phyloP scores from a whole-genome alignment of 2,329 filamentous ascomycete genomes.

The Aspergillus candidus region DNA sequence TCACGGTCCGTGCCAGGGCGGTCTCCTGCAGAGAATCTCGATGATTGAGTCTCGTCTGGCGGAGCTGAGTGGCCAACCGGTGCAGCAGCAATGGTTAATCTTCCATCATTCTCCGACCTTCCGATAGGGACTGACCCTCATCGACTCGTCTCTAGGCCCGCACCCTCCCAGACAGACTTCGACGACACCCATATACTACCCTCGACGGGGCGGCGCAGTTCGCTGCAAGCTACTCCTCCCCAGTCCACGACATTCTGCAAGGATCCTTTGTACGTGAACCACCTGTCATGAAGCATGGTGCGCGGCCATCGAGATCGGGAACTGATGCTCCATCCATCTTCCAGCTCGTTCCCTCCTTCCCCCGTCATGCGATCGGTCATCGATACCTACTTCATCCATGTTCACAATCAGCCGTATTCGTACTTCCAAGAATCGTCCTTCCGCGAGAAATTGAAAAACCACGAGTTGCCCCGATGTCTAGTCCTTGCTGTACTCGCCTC shows the following conservation, averaged over 20 bases:
- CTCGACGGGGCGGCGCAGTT: too few relatives aligned
- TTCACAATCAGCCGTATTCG: conserved; percentile 36
- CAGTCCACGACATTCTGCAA: too few relatives aligned
- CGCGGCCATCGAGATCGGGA: too few relatives aligned
- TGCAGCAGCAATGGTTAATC: neutral
- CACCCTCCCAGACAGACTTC: too few relatives aligned
- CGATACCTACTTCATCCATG: conserved; percentile 28
- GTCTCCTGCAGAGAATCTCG: conserved; percentile 15
- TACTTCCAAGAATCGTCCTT: conserved; percentile 34
- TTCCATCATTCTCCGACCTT: too few relatives aligned
- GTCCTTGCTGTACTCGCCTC: conserved; percentile 28
- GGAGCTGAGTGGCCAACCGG: conserved; percentile 12
- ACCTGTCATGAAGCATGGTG: too few relatives aligned
- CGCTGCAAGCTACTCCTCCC: too few relatives aligned
- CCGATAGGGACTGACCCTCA: too few relatives aligned
- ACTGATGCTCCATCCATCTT: too few relatives aligned
- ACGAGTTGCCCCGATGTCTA: conserved; percentile 24
- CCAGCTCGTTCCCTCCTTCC: conserved; percentile 7
- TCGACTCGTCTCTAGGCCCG: neutral
- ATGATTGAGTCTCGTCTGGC: conserved; percentile 21
- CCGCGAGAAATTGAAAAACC: conserved; percentile 20
- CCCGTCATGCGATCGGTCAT: conserved; percentile 16
- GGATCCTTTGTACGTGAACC: too few relatives aligned
- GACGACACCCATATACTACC: too few relatives aligned
- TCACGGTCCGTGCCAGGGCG: conserved; percentile 3